phyloP scores from a whole-genome alignment of 345 rosid genomes.

The Psidium guajava region DNA sequence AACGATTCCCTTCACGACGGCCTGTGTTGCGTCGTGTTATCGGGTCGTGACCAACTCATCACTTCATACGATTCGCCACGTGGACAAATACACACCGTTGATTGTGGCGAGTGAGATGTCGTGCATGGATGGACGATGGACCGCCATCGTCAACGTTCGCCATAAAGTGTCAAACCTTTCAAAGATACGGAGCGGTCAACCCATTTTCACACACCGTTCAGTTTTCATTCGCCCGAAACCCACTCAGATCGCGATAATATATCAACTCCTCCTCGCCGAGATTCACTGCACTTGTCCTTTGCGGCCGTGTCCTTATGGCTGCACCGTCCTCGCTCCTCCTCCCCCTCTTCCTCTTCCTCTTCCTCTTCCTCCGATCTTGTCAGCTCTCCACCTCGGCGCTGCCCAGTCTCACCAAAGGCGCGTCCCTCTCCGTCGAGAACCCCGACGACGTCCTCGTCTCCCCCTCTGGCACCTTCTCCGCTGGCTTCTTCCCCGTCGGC shows the following conservation, averaged over 20 bases:
- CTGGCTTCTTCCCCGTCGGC: constrained; percentile 20
- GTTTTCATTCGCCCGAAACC: too few species aligned
- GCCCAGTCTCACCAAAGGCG: constrained; percentile 1
- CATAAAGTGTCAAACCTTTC: neutral
- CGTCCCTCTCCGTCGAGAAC: constrained; percentile 13
- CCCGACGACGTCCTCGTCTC: constrained; percentile 9
- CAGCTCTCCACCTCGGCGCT: neutral
- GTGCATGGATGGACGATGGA: too few species aligned
- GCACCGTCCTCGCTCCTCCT: neutral
- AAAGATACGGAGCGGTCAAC: neutral
- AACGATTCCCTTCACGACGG: too few species aligned
- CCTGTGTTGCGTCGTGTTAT: too few species aligned
- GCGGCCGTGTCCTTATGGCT: neutral
- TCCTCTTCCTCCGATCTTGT: neutral
- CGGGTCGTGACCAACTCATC: too few species aligned
- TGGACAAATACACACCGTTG: neutral
- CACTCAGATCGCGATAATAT: too few species aligned
- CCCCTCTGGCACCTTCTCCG: constrained; percentile 8
- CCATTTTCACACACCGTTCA: neutral
- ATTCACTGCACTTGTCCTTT: neutral
- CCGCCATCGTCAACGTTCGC: too few species aligned
- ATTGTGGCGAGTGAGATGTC: too few species aligned
- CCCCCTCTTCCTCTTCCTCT: neutral
- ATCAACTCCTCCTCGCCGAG: neutral
- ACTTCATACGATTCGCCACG: neutral